Evolutionary conservation across 2,329 filamentous ascomycete genomes (phyloP), one percentile per base, ranked within the genome.

Genomic region (Colletotrichum destructivum): DNA sequence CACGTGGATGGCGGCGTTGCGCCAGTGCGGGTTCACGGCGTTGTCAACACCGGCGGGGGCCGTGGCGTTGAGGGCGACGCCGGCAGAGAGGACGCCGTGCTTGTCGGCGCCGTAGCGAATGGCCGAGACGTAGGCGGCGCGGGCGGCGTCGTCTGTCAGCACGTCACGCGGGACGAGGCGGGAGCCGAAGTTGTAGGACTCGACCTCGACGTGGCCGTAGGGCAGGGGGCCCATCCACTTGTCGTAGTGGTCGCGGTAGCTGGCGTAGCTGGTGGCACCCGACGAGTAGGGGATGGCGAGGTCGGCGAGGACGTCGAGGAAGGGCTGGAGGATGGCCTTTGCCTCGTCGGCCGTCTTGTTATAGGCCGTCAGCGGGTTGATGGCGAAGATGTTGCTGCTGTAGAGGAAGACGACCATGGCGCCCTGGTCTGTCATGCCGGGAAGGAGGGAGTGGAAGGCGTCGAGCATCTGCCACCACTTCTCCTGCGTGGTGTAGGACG

Each of bases 191-290:
- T 76, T 76, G 52, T 76, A 73, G 66, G 78, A 80, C 73, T 88
- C 87, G 26, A 92, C 92, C 75, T 89, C 86, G 2, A 81, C 80
- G 65, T 75, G 76, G 59, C 81, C 80, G n/a, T 81, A 81, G 67
- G 82, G 85, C 4, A 83, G 75, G 12, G 86, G 84, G 6, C 81
- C 81, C 49, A 80, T 80, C 75, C 79, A 80, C 40, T 84, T 84
- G 75, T 79, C 78, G 69, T 85, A 84, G 51, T 88, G 87, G 31
- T 82, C 74, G 49, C 88, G 85, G 73, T 79, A 80, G 60, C 51
- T 70, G 35, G 61, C 42, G 21, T 69, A 75, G 47, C 74, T 78
- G 72, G 47, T 77, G 66, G 42, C 76, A 9, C 72, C 66, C 5
- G 76, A 66, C 23, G 74, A 69, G 69, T 75, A 79, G 23, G 75